Evolutionary conservation across 2,329 filamentous ascomycete species (phyloP).

Genomic region (Penicillium sp.): DNA sequence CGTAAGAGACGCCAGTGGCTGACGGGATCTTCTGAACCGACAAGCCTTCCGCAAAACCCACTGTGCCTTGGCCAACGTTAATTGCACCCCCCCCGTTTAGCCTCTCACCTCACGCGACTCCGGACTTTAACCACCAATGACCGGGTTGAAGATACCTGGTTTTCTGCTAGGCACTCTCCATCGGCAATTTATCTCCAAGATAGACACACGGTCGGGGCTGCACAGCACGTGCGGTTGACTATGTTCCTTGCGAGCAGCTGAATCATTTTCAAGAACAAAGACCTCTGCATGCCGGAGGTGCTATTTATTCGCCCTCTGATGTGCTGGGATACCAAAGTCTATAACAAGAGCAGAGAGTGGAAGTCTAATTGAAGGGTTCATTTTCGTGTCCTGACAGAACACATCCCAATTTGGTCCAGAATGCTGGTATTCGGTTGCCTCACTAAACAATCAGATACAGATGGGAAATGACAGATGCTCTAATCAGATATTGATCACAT

Average conservation of each 20-base stretch:
- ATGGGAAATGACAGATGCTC: neutral
- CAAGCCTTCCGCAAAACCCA: neutral
- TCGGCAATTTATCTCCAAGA: neutral
- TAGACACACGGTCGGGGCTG: neutral
- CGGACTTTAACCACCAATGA: neutral
- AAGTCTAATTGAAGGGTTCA: too few species aligned
- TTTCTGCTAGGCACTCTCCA: neutral
- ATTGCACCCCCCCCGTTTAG: neutral
- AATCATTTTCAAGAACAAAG: neutral
- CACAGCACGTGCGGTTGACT: neutral
- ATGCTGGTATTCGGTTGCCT: neutral
- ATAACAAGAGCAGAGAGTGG: neutral
- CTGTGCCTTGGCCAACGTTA: neutral
- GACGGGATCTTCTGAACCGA: neutral
- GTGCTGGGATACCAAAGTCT: neutral
- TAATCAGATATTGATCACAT: neutral
- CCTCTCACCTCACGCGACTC: neutral
- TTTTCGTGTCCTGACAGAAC: too few species aligned
- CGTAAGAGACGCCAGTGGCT: neutral
- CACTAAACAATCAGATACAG: neutral
- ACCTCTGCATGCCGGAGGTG: neutral
- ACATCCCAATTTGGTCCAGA: neutral
- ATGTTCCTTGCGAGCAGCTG: neutral
- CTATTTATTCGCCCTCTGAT: neutral
- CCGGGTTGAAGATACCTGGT: neutral